These are phyloP conservation scores for Trichophyton rubrum DNA, from an alignment of 2,329 filamentous ascomycete genomes.

Conservation along the genomic window DNA sequence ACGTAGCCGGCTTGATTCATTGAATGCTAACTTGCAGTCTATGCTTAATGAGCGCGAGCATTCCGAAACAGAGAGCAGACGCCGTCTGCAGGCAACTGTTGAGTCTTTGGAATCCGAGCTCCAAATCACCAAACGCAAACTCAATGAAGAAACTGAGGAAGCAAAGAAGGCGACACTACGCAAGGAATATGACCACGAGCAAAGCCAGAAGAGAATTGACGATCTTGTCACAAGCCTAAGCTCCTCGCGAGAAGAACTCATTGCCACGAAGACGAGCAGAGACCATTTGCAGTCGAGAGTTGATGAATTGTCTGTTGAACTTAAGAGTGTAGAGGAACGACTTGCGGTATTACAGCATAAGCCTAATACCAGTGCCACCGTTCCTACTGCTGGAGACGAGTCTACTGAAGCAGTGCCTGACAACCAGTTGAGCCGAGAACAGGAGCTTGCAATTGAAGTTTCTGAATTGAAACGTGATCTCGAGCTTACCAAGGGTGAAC, in stretches of 20 bases:
- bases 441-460: conserved; percentile 72
- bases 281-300: conserved; percentile 83
- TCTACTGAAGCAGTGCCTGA: conserved; percentile 41
- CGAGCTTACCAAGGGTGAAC: conserved; percentile 64
- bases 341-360: conserved; percentile 69
- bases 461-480: conserved; percentile 79
- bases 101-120: conserved; percentile 73
- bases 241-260: conserved; percentile 72
- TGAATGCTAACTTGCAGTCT: conserved; percentile 73
- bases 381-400: conserved; percentile 36
- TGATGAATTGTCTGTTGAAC: conserved; percentile 75
- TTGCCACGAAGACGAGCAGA: conserved; percentile 71
- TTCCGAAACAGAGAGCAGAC: conserved; percentile 65
- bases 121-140: conserved; percentile 63
- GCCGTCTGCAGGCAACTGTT: conserved; percentile 64
- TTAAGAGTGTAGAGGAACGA: conserved; percentile 81
- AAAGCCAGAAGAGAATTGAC: conserved; percentile 82
- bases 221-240: conserved; percentile 72
- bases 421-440: conserved; percentile 50
- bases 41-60: conserved; percentile 87
- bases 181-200: conserved; percentile 80
- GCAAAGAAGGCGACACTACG: conserved; percentile 68
- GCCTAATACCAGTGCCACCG: conserved; percentile 41
- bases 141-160: conserved; percentile 72
- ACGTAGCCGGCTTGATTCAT: conserved; percentile 66